Base-by-base conservation (phyloP, 441 rosid genomes). In the Populus hybrid region DNA sequence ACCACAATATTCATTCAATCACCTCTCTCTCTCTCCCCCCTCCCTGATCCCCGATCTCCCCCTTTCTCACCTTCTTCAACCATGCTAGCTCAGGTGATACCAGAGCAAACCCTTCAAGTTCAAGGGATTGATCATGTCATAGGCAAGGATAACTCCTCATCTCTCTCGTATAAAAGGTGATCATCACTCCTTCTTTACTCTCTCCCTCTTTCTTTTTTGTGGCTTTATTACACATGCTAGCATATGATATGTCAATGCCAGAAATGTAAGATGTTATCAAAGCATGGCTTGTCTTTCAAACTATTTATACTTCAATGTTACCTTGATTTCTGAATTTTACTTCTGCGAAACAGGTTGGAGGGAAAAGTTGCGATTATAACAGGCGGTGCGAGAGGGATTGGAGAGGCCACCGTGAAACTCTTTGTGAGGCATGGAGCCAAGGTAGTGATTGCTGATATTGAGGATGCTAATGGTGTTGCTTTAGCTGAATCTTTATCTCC, bases 311-410 rank as follows among this genome's bases (percentile, higher is more conserved):
- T 30, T 30, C 32, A 30, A 30, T 53, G 21, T 1, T 18, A 18
- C 21, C 63, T 53, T 18, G 63, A 6, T 53, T 53, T 53, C 63
- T 53, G 2, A 53, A 18, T 53, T 18, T 18, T 6, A 53, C 63
- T 2, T 18, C 23, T 53, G 63, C 21, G 63, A 6, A 59, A 5
- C 78, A 95, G 99, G 79, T 78, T 95, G 86, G 98, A 91, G 61
- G 97, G 93, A 0, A 95, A 90, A 80, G 85, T 93, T 32, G 94
- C 93, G 0, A 88, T 95, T 23, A 84, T 95, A 61, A 95, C 99
- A 1, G 99, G 98, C 26, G 97, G 99, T 0, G 94, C 94, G 1
- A 86, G 90, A 24, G 98, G 99, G 61, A 95, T 93, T 8, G 99
- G 99, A 38, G 94, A 90, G 81, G 93, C 91, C 8, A 87, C 94